Evolutionary conservation across 1,284 basidiomycete species (phyloP).

Genomic region (Meira miltonrushii): DNA sequence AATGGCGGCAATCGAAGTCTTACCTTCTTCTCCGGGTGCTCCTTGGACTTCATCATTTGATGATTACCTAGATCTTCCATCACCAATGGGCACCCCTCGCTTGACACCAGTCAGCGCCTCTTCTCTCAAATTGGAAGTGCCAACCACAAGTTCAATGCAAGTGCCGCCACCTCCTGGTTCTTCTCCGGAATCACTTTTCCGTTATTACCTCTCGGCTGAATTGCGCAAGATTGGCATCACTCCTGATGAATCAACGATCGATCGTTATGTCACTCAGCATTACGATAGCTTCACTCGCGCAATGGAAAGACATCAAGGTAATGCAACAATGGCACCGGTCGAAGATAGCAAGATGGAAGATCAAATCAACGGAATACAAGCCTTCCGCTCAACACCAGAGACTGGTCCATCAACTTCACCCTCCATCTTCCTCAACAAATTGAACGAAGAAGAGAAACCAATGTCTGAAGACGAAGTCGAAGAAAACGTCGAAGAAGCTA

Average conservation of each 20-base stretch:
- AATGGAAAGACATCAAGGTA: constrained; percentile 1
- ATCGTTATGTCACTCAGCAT: constrained; percentile 45
- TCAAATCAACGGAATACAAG: background rate
- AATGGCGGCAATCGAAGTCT: constrained; percentile 7
- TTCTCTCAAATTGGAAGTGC: constrained; percentile 23
- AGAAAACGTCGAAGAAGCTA: constrained; percentile 11
- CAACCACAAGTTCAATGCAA: constrained; percentile 17
- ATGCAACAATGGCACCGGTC: background rate
- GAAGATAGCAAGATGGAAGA: background rate
- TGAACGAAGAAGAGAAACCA: constrained; percentile 25
- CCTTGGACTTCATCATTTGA: constrained; percentile 8
- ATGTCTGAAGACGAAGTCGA: constrained; percentile 27
- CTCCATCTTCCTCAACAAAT: constrained; percentile 11
- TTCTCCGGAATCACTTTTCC: constrained; percentile 33
- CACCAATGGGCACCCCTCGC: constrained; percentile 7
- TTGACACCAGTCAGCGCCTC: background rate
- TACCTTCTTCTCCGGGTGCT: constrained; percentile 2
- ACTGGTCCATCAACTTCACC: constrained; percentile 1
- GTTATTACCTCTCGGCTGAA: constrained; percentile 45
- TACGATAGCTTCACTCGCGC: constrained; percentile 39
- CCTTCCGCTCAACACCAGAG: background rate
- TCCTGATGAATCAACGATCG: constrained; percentile 37
- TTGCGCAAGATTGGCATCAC: constrained; percentile 39
- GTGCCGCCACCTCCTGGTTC: constrained; percentile 34
- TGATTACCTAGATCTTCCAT: constrained; percentile 8